Base-by-base conservation (phyloP, 1,139 yeast species). In the Debaryomycetaceae sp. region DNA sequence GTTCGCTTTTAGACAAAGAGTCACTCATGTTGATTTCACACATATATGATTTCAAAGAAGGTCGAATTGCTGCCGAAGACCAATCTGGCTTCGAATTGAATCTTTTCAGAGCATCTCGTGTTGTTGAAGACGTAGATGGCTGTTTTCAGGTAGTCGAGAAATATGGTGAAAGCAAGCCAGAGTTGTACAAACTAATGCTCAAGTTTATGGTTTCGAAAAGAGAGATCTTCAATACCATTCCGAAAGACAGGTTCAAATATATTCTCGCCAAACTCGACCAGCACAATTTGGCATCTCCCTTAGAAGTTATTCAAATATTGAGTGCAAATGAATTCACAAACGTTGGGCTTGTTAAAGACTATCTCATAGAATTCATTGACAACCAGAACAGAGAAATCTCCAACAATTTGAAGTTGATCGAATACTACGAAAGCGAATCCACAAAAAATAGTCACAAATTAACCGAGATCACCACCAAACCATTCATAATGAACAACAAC, bases 251-350 rank as follows among this genome's bases (percentile, higher is more conserved):
- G 44, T 73, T 87, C 42, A 55, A 57, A 33, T 53, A 47, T 17
- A 65, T 89, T 1, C 60, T 91, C 32, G 63, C 73, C 33, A 75
- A 71, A 42, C 76, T 88, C 38, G 74, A 77, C 36, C 62, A 68
- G 6, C 64, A 70, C 13, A 75, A 79, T 41, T 56, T 85, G 18
- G 71, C 87, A 65, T 74, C 94, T 1, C 88, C 95, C 0, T 59
- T 88, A 28, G 96, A 91, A 49, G 69, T 92, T 1, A 68, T 92
- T 11, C 84, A 85, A 46, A 76, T 83, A 1, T 61, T 92, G 36
- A 75, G 91, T 34, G 61, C 73, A 4, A 79, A 80, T 37, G 81
- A 79, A 6, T 82, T 78, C 33, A 79, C 91, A 0, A 81, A 87
- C 0, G 74, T 88, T 34, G 96, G 95, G 0, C 61, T 86, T 14